Base-by-base conservation (phyloP, 2,329 filamentous ascomycete species). In the Phaeosphaeria sp. region DNA sequence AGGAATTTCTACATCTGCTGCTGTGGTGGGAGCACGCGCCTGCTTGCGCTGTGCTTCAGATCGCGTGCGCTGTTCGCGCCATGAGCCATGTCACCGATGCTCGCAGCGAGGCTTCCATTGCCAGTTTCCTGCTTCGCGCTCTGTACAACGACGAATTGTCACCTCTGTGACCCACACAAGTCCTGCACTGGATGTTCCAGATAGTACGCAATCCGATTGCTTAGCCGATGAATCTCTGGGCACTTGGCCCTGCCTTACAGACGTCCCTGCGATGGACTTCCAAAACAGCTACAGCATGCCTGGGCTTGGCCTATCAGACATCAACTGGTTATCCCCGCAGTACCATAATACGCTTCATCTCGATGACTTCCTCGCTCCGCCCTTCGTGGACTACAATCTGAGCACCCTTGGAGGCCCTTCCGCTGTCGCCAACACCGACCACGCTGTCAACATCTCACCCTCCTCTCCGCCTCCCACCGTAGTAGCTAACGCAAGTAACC, bases 1-100 rank as follows among this genome's bases (percentile, higher is more conserved):
- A 6, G 9, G 40, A 27, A 17, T 36, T 27, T 15, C 25, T 24
- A 20, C 49, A 18, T 40, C 39, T 48, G 53, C 55, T 22, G 15
- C 36, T 39, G 2, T 15, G 17, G 36, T 7, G 15, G 36, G 36
- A 39, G 11, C 36, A 39, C 55, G 71, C 43, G 72, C 72, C 4
- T 74, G 72, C 55, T 54, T 59, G 25, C 55, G 61, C 47, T 75
- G 71, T 54, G 67, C 67, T 4, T 48, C 55, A 11, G 66, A 71
- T 27, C 72, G 72, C 27, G 66, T 72, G 9, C 64, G 64, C 51
- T 75, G 72, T 49, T 69, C 72, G 30, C 70, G 73, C 30, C 66
- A 62, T 9, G 50, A 57, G 13, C 59, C 56, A n/a, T 75, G 73
- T 33, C 51, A 51, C 2, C 59, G 72, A 21, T 74, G 73, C 51